Conservation (phyloP, 805 yeast species). For the Yarrowia sp. region DNA sequence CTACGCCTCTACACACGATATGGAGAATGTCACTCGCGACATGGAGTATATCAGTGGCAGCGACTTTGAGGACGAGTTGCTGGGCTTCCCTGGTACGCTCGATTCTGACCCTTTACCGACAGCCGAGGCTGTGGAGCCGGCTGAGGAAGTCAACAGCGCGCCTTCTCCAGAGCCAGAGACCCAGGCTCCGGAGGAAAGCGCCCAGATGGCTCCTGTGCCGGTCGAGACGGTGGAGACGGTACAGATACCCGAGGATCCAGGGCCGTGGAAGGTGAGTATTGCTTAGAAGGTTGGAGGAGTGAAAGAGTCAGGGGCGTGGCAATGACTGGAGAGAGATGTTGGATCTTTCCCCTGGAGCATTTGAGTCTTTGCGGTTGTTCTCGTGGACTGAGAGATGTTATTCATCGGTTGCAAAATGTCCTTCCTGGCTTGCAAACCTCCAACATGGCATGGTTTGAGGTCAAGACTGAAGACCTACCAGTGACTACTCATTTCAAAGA, state of each 20-base stretch:
- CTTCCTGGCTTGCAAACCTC: too few species aligned
- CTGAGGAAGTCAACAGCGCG: slow-evolving; percentile 5
- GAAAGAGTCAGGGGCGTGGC: background rate
- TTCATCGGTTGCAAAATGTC: too few species aligned
- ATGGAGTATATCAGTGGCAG: slow-evolving; percentile 24
- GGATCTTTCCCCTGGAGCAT: too few species aligned
- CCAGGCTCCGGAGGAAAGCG: background rate
- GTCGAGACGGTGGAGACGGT: background rate
- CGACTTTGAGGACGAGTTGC: slow-evolving; percentile 23
- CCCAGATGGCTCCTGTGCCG: background rate
- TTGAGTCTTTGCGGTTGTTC: too few species aligned
- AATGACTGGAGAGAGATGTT: too few species aligned
- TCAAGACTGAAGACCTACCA: too few species aligned
- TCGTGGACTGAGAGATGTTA: too few species aligned
- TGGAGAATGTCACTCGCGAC: slow-evolving; percentile 15
- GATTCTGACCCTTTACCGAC: slow-evolving; percentile 13
- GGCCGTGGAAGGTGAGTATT: slow-evolving; percentile 17
- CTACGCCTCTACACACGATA: slow-evolving; percentile 3
- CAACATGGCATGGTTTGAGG: too few species aligned
- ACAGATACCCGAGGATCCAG: background rate
- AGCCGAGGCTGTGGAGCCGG: background rate
- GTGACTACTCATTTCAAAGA: too few species aligned
- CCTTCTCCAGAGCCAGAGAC: background rate
- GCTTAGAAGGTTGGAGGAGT: background rate
- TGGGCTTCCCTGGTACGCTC: slow-evolving; percentile 18